These are phyloP conservation scores for Lachancea quebecensis DNA, from an alignment of 805 yeast species.

Conservation along the genomic window DNA sequence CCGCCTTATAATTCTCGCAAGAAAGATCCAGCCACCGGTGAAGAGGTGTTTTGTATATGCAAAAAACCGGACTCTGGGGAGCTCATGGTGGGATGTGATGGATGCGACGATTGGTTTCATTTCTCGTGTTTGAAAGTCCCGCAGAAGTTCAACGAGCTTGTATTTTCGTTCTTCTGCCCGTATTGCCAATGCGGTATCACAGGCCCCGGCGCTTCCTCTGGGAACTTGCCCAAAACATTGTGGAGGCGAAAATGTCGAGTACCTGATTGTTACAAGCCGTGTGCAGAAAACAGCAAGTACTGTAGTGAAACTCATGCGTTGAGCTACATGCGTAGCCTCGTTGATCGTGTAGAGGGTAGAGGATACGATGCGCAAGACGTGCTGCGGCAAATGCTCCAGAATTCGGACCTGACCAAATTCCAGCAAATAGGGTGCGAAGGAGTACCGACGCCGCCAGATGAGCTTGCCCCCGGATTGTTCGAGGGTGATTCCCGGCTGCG, in stretches of 20 bases:
- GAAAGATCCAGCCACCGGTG: constrained; percentile 32
- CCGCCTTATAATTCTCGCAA: constrained; percentile 23
- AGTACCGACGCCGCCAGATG: constrained; percentile 14
- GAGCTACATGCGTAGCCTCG: constrained; percentile 14
- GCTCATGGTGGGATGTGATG: constrained; percentile 91
- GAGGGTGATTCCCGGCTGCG: background rate
- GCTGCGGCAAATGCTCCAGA: constrained; percentile 13
- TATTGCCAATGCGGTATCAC: constrained; percentile 48
- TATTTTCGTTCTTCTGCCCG: constrained; percentile 64
- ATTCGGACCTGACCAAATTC: constrained; percentile 11
- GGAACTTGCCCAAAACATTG: constrained; percentile 39
- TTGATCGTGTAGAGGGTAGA: constrained; percentile 5
- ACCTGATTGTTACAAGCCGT: constrained; percentile 39
- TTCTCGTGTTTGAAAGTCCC: constrained; percentile 66
- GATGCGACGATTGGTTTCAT: constrained; percentile 94
- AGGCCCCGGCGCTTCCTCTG: constrained; percentile 26
- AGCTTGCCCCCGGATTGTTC: constrained; percentile 8
- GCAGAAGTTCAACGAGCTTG: constrained; percentile 43
- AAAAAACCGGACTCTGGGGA: constrained; percentile 71
- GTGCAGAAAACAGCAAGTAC: constrained; percentile 49
- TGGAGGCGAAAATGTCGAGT: constrained; percentile 79
- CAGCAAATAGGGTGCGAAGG: constrained; percentile 16
- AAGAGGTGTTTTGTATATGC: constrained; percentile 71
- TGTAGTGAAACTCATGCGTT: constrained; percentile 70
- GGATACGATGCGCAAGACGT: constrained; percentile 7